Percentiles rank a stretch among this genome's conserved stretches.
Conservation (phyloP, 192 early-diverging fungal genomes). For the Backusella liffmaniae region DNA sequence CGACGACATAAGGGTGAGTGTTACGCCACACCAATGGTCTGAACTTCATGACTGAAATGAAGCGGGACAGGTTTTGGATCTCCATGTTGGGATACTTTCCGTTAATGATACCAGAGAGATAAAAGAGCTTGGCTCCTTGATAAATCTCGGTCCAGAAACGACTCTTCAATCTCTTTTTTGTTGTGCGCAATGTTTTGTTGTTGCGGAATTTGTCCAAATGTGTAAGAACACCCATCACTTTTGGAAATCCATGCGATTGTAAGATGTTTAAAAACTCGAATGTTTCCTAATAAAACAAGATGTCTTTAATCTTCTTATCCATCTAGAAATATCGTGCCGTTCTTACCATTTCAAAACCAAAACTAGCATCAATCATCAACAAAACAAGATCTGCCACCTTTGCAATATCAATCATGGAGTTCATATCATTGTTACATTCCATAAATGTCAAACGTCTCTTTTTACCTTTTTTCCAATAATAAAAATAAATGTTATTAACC, state of each 20-base stretch:
- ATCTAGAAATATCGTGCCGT: neutral
- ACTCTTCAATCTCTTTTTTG: constrained; percentile 94
- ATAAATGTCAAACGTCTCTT: constrained; percentile 95
- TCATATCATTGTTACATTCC: constrained; percentile 96
- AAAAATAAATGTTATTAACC: neutral
- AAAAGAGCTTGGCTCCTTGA: constrained; percentile 98
- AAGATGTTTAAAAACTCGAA: constrained; percentile 98
- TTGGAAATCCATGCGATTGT: constrained; percentile 96
- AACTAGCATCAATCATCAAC: constrained; percentile 93
- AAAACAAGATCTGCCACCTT: constrained; percentile 97
- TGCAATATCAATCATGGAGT: constrained; percentile 95
- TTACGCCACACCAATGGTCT: constrained; percentile 96
- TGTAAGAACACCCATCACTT: constrained; percentile 97
- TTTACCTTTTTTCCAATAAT: constrained; percentile 54
- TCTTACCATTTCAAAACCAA: constrained; percentile 95
- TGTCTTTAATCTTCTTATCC: neutral
- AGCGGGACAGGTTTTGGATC: constrained; percentile 91
- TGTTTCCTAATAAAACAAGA: constrained; percentile 65
- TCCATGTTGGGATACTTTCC: constrained; percentile 93
- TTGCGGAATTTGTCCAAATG: constrained; percentile 96
- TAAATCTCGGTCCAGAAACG: constrained; percentile 99
- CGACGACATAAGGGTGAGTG: constrained; percentile 96
- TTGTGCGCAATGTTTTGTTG: constrained; percentile 83
- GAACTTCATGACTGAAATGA: constrained; percentile 99
- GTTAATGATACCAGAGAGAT: constrained; percentile 94